Base-by-base conservation (phyloP, 768 basidiomycete species). In the Lyophyllum shimeji region DNA sequence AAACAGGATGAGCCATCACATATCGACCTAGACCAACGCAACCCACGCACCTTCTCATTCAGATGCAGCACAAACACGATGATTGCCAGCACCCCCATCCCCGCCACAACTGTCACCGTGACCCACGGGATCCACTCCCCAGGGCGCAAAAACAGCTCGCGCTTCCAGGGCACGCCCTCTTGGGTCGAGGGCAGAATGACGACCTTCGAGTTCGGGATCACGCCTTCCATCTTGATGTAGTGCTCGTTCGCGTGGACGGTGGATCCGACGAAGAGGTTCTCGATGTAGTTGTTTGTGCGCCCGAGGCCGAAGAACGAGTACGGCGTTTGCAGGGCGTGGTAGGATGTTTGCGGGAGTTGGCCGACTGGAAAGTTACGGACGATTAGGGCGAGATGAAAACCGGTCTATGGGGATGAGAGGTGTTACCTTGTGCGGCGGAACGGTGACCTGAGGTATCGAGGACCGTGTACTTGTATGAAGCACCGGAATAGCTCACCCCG, bases 101-200 rank as follows among this genome's bases (percentile, higher is more conserved):
- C 84, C 2, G 80, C 84, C 7, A 96, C 74, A 0, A 96, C 87
- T 0, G 90, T 92, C 39, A 93, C 72, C n/a, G 90, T 95, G 13
- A 99, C 97, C 92, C 89, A 95, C 1, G 94, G 93, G 58, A 98
- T 94, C 95, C 95, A 99, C 65, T 93, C 90, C 17, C 97, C 97
- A 2, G 97, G 97, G 27, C 94, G 75, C 62, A 99, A 74, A 68
- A 93, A 99, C 58, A 98, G 73, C 72, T 96, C 89, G 49, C 87
- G 83, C 65, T 84, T 89, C 97, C 97, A 99, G 25, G 75, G 70
- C 13, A 80, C 80, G 3, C 78, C 82, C 20, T 76, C 75, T 7
- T 75, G 76, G 2, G 77, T 65, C 0, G 88, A 83, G 0, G 96
- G 95, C 37, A 89, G 84, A 63, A 99, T 95, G n/a, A 98, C 89